Percentiles rank a stretch among this genome's conserved stretches.
These are phyloP conservation scores for Austroboletus novae-zelandiae DNA, from an alignment of 1,284 basidiomycete species.

Conservation along the genomic window DNA sequence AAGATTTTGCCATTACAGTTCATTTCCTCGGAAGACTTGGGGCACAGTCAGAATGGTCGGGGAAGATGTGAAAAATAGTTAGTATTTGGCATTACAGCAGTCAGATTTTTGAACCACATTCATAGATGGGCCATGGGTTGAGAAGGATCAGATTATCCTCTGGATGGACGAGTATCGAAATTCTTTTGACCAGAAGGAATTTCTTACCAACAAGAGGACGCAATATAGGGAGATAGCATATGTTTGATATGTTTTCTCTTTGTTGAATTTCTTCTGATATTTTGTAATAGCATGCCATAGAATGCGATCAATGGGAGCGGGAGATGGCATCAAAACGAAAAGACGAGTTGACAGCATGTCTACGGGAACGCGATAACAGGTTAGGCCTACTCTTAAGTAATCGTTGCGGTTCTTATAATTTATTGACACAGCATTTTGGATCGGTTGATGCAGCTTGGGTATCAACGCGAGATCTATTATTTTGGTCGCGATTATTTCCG, in stretches of 20 bases:
- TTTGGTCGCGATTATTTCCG: neutral
- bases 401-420: neutral
- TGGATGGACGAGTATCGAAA: neutral
- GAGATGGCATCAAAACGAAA: neutral
- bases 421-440: slow-evolving; percentile 6
- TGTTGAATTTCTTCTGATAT: neutral
- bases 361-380: slow-evolving; percentile 2
- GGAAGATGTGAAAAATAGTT: neutral
- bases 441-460: slow-evolving; percentile 10
- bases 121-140: neutral
- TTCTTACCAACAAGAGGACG: neutral
- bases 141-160: neutral
- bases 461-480: slow-evolving; percentile 3
- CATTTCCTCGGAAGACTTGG: neutral
- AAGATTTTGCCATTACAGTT: neutral
- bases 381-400: neutral
- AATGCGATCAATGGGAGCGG: neutral
- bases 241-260: neutral
- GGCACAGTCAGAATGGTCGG: neutral
- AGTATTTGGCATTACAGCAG: neutral
- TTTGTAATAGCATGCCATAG: neutral
- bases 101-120: neutral
- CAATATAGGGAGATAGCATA: neutral
- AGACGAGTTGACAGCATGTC: neutral
- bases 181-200: slow-evolving; percentile 1